Evolutionary conservation across 1,284 basidiomycete species (phyloP).

Genomic region (Somion occarium): DNA sequence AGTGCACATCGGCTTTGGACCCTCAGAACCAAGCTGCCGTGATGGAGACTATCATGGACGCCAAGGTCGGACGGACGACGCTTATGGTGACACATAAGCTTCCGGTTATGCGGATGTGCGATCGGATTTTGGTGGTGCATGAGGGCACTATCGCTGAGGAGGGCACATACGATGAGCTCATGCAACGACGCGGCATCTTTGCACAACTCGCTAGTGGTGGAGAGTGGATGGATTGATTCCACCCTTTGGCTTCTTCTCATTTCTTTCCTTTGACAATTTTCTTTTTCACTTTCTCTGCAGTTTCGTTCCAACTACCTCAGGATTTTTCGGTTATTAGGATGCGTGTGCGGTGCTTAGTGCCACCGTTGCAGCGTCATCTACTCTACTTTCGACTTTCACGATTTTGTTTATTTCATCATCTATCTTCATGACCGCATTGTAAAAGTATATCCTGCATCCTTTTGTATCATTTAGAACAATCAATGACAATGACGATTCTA

Average conservation of each 20-base stretch:
- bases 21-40: conserved; percentile 76
- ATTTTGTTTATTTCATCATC: too few species aligned
- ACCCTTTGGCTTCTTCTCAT: background rate
- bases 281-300: background rate
- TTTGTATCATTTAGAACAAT: too few species aligned
- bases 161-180: conserved; percentile 72
- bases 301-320: too few species aligned
- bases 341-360: too few species aligned
- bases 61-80: conserved; percentile 72
- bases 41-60: conserved; percentile 68
- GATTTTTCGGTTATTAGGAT: too few species aligned
- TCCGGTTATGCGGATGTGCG: conserved; percentile 88
- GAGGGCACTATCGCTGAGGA: conserved; percentile 77
- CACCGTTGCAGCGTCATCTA: too few species aligned
- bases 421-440: too few species aligned
- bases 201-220: conserved; percentile 80
- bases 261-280: background rate
- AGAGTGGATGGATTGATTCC: conserved; percentile 65
- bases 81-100: conserved; percentile 94
- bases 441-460: too few species aligned
- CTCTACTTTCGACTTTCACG: too few species aligned
- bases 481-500: too few species aligned
- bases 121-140: conserved; percentile 80
- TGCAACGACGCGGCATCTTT: conserved; percentile 71
- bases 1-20: conserved; percentile 92